phyloP scores from a whole-genome alignment of 345 rosid genomes.

The Turnera subulata region DNA sequence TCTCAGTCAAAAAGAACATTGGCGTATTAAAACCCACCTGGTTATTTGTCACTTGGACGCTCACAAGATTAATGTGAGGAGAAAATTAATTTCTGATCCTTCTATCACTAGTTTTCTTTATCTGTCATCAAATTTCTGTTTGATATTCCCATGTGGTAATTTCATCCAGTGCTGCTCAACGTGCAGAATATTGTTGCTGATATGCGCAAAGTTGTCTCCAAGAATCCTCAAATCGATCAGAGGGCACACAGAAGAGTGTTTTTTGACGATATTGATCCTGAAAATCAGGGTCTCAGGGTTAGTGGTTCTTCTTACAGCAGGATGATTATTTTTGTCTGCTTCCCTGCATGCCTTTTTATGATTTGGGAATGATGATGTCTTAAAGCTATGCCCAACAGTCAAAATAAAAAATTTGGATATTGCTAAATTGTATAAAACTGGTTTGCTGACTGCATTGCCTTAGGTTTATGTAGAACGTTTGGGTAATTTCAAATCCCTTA shows the following conservation, averaged over 20 bases:
- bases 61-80: slow-evolving; percentile 69
- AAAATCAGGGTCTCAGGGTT: slow-evolving; percentile 76
- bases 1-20: slow-evolving; percentile 76
- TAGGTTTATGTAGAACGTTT: too few species aligned
- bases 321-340: background rate
- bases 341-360: background rate
- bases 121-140: slow-evolving; percentile 1
- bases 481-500: too few species aligned
- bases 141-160: background rate
- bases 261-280: slow-evolving; percentile 63
- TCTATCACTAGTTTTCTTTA: background rate
- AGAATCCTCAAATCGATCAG: slow-evolving; percentile 91
- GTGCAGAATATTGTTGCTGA: slow-evolving; percentile 73
- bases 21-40: slow-evolving; percentile 89
- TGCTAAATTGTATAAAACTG: too few species aligned
- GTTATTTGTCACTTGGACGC: slow-evolving; percentile 84
- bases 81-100: slow-evolving; percentile 14
- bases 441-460: too few species aligned
- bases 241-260: slow-evolving; percentile 78
- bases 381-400: too few species aligned
- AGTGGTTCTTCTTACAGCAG: slow-evolving; percentile 21
- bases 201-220: slow-evolving; percentile 83
- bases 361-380: too few species aligned
- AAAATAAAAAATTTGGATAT: too few species aligned
- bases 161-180: slow-evolving; percentile 1